Evolutionary conservation across 1,284 basidiomycete genomes (phyloP), one percentile per base, ranked within the genome.

Genomic region (Rhodotorula sp.): DNA sequence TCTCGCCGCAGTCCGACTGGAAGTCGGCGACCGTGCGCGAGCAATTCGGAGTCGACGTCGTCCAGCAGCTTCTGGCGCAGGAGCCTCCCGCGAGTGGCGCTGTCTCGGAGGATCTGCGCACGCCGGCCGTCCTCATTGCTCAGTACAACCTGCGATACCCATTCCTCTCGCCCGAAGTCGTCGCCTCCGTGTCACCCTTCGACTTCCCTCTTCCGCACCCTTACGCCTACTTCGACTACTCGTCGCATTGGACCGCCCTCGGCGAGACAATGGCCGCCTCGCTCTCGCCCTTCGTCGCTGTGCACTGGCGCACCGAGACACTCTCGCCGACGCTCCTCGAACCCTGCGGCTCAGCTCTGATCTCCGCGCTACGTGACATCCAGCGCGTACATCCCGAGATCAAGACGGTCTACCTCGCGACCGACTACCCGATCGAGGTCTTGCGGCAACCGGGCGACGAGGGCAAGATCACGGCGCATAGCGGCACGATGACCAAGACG

Each of bases 251-350:
- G 78, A 67, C 66, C 7, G 41, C 60, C 13, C 67, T 79, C 41
- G 77, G 74, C 13, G 49, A 75, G 19, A n/a, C 64, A 17, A 64
- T 79, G 48, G 55, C 72, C 13, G 34, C 65, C 9, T 25, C 61
- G n/a, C 42, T 78, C 42, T 67, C 71, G 10, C 75, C 77, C 17
- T 76, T 73, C 64, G 61, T 79, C 27, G 77, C 72, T 3, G 62
- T 79, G 0, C 79, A 80, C 68, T 80, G 79, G 79, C 65, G 79
- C 23, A 77, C 76, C 46, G 79, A 80, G 54, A 78, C 34, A 34
- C 76, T 7, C 67, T 80, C 44, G 58, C 58, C 1, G 64, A 63
- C 64, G 19, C 65, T 80, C 27, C 50, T 52, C 34, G 34, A 34
- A 0, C 61, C 68, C 2, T 80, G 79, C 67, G 72, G 69, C 12